Evolutionary conservation across 140 eudicot species (phyloP), one percentile per base, ranked within the genome.

Genomic region (Erigeron philadelphicus): DNA sequence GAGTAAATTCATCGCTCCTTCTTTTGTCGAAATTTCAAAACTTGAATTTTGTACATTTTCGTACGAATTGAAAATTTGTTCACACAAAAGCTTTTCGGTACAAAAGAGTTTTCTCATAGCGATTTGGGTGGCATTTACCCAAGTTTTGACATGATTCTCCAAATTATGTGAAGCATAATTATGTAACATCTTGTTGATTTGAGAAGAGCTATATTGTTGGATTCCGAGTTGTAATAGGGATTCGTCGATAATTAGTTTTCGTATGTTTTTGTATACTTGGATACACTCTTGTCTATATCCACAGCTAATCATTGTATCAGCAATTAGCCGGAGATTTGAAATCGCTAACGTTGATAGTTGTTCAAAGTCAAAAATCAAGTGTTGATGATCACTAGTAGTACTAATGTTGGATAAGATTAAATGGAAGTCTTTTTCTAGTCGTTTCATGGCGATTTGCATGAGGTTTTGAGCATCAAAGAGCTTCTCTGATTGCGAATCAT

Each of bases 231-330:
- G 61, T 43, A 68, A 76, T 5, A 84, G 46, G 9, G 61, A 77
- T 73, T 81, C 90, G 18, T 81, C 78, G 1, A 81, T 61, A 2
- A 59, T 64, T 1, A 85, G 69, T 70, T 70, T 83, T 18, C 88
- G 76, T 55, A 68, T 52, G 50, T 75, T 55, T 67, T 64, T 83
- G 72, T 83, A 86, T 2, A 66, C 68, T 42, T 47, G 44, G 9
- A 66, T 61, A 9, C 92, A 83, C 68, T 86, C 92, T 67, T 66
- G 67, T 7, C 70, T 72, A 40, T 86, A 81, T 4, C 92, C 88
- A 25, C 78, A 61, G 8, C 56, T 35, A 31, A 83, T 83, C 92
- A 86, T 83, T 1, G 82, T 71, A 38, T 86, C 86, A 31, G 88
- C 86, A 49, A 86, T 86, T 41, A 65, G 0, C 54, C 48, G 70